phyloP scores from a whole-genome alignment of 2,329 filamentous ascomycete genomes.

The Karstenula rhodostoma region DNA sequence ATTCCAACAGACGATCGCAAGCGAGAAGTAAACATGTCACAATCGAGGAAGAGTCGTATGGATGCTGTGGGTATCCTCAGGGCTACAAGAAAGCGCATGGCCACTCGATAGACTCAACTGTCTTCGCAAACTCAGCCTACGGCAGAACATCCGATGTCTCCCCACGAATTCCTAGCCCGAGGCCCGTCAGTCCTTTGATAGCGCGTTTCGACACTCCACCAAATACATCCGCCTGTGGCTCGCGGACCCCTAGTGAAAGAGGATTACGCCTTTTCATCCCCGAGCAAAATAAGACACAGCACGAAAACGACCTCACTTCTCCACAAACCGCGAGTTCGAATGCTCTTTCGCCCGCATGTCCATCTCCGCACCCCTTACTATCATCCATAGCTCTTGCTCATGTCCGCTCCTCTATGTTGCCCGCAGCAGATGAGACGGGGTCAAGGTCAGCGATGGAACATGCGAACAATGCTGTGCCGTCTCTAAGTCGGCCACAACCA shows the following conservation, averaged over 20 bases:
- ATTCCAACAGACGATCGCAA: constrained; percentile 26
- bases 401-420: constrained; percentile 26
- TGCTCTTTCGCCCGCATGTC: constrained; percentile 34
- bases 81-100: constrained; percentile 23
- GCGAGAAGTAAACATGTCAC: constrained; percentile 22
- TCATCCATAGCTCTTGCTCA: constrained; percentile 15
- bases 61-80: constrained; percentile 22
- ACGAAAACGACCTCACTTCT: constrained; percentile 21
- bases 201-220: constrained; percentile 24
- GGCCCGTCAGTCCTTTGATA: constrained; percentile 30
- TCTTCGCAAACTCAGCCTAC: constrained; percentile 17
- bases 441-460: constrained; percentile 4
- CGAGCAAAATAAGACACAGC: constrained; percentile 13
- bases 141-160: constrained; percentile 31
- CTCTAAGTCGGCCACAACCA: constrained; percentile 16
- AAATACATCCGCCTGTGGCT: constrained; percentile 13
- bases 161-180: constrained; percentile 30
- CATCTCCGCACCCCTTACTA: constrained; percentile 35
- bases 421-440: constrained; percentile 20
- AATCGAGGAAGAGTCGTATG: constrained; percentile 18
- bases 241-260: constrained; percentile 28
- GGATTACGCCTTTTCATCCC: constrained; percentile 37
- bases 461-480: constrained; percentile 17
- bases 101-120: constrained; percentile 24
- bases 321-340: constrained; percentile 40